Conservation (phyloP, 2,329 filamentous ascomycete genomes). For the Fusarium protoensiforme region DNA sequence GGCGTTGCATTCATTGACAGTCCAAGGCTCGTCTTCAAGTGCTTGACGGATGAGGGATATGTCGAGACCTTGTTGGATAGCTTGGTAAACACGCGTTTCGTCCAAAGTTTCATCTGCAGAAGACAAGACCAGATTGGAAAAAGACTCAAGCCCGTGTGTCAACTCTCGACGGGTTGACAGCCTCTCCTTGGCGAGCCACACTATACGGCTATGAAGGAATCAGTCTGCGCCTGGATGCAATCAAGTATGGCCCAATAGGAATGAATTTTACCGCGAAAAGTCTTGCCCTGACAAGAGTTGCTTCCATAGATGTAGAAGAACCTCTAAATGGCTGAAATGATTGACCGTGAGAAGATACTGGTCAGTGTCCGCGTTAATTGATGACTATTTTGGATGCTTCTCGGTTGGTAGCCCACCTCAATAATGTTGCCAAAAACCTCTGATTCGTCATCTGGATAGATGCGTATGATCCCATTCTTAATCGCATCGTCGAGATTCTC, state of each 20-base stretch:
- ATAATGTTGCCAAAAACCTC: neutral
- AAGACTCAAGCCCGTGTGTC: neutral
- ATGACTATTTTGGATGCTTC: neutral
- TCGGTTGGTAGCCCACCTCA: neutral
- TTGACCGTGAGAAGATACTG: neutral
- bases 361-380: neutral
- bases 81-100: neutral
- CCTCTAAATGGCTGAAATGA: neutral
- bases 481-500: neutral
- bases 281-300: neutral
- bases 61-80: neutral
- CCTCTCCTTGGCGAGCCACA: rapidly evolving
- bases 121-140: neutral
- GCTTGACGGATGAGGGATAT: neutral
- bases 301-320: neutral
- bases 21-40: neutral
- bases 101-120: neutral
- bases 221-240: neutral
- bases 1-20: neutral
- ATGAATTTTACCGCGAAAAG: neutral
- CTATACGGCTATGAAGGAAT: neutral
- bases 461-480: neutral
- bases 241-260: neutral
- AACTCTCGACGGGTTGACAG: neutral
- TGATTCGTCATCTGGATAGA: neutral